A percentile compares a stretch with the other conserved stretches of the same genome.
phyloP scores from a whole-genome alignment of 169 alveolate genomes.

The Blepharisma undulans region DNA sequence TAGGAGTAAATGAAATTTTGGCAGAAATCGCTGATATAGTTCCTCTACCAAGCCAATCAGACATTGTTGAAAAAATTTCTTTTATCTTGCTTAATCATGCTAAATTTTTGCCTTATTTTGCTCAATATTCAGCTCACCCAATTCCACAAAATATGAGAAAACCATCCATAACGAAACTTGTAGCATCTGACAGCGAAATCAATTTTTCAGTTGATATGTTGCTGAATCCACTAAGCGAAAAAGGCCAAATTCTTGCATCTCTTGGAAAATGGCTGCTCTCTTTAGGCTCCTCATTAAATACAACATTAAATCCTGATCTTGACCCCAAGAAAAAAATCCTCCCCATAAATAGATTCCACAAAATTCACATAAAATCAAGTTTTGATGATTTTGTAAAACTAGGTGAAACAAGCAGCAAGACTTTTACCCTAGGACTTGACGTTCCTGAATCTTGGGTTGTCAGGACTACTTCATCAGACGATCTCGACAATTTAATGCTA shows the following conservation, averaged over 20 bases:
- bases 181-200: background rate
- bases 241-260: background rate
- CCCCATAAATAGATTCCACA: background rate
- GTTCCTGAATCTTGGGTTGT: conserved; percentile 11
- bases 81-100: background rate
- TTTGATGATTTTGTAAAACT: background rate
- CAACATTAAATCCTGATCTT: background rate
- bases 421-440: conserved; percentile 7
- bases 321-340: background rate
- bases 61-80: background rate
- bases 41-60: background rate
- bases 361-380: background rate
- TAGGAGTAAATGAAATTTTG: background rate
- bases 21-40: background rate
- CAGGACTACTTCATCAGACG: background rate
- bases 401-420: background rate
- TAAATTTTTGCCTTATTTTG: background rate
- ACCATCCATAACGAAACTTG: background rate
- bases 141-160: background rate
- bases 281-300: background rate
- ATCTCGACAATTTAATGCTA: background rate
- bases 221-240: background rate
- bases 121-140: background rate
- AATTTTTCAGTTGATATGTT: background rate
- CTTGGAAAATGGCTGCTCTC: background rate